Evolutionary conservation across 257 asterid genomes (phyloP), one percentile per base, ranked within the genome.

Genomic region (Misopates orontium): DNA sequence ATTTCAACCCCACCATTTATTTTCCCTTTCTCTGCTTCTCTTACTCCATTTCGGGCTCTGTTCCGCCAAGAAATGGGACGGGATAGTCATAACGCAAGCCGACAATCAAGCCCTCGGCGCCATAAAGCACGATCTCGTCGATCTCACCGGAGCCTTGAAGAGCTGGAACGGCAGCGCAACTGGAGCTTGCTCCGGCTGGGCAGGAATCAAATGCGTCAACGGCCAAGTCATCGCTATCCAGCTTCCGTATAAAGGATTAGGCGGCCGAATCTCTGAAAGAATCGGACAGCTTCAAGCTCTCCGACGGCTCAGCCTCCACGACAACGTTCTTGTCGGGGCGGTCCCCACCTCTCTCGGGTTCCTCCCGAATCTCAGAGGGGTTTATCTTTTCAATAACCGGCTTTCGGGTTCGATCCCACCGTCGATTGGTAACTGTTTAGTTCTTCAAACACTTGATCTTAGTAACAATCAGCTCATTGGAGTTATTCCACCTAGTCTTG

Each of bases 231-330:
- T 79, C 19, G 82, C 82, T n/a, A 84, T 84, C 47, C 85, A 79
- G 68, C 85, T 84, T 5, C 90, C 90, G 3, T 84, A 52, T 42
- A 84, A 75, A 62, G 91, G 86, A 16, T 60, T 89, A 12, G 88
- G 95, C 13, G 98, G 98, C 4, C 73, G 87, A 17, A 79, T 92
- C 40, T 85, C 97, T 1, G 95, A 89, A 19, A 80, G 71, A 57
- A 80, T 89, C 13, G 94, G 97, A 1, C 94, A 83, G 41, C 83
- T 92, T 13, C 84, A 73, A 48, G 76, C 91, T n/a, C 91, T 92
- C 56, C 80, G 98, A 8, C 88, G 80, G 25, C 66, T 92, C 32
- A 92, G 98, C 71, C 87, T 92, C 67, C 98, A 92, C 67, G 91
- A 89, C 71, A 92, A 92, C 65, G 61, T 73, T 19, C 87, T 23